A percentile compares a stretch with the other conserved stretches of the same genome.
These are phyloP conservation scores for Moricandia arvensis DNA, from an alignment of 345 rosid genomes.

Conservation along the genomic window DNA sequence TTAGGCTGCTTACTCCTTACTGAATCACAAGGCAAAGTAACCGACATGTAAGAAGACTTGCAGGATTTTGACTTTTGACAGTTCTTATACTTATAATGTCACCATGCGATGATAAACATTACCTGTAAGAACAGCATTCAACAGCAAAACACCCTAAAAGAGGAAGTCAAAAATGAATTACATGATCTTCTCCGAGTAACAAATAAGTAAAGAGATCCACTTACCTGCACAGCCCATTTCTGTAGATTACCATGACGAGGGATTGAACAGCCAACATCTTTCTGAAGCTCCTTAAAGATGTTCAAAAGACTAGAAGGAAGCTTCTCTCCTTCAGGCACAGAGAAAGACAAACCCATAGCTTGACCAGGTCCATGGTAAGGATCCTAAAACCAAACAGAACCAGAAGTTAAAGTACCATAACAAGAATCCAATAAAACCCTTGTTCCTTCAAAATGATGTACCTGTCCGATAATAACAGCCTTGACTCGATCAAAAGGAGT, in stretches of 20 bases:
- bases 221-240: conserved; percentile 88
- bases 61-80: not conserved
- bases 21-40: conserved; percentile 34
- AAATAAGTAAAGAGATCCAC: not conserved
- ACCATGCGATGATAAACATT: not conserved
- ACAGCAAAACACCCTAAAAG: conserved; percentile 79
- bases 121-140: conserved; percentile 94
- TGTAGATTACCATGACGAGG: conserved; percentile 88
- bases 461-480: conserved; percentile 89
- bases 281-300: conserved; percentile 84
- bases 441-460: not conserved
- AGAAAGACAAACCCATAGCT: conserved; percentile 97
- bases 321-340: conserved; percentile 80
- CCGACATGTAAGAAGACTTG: not conserved
- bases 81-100: not conserved
- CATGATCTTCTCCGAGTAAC: conserved; percentile 11
- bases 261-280: conserved; percentile 82
- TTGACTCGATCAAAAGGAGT: conserved; percentile 76
- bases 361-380: conserved; percentile 98
- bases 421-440: not conserved
- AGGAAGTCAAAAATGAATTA: conserved; percentile 5
- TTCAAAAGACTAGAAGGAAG: conserved; percentile 81
- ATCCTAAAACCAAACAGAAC: conserved; percentile 41
- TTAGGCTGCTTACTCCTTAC: conserved; percentile 86
- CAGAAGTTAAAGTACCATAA: not conserved